Base-by-base conservation (phyloP, 1,139 yeast genomes). In the Pichia cactophila region DNA sequence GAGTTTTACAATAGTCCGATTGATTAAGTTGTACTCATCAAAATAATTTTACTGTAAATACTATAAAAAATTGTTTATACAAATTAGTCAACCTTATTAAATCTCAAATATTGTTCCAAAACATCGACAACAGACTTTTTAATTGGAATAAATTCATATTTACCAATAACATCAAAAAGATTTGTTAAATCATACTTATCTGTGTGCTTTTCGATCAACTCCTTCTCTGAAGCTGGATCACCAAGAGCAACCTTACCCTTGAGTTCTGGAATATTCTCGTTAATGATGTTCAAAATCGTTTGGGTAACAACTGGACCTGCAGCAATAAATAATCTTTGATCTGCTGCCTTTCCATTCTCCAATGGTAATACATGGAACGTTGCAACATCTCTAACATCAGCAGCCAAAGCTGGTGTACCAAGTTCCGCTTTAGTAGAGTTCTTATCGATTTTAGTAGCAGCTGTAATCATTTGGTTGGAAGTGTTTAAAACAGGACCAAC, bases 321-420 rank as follows among this genome's bases (percentile, higher is more conserved):
- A 35, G 68, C 61, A 55, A 73, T 61, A 48, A 74, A 69, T 50
- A 71, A 66, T 44, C 83, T 68, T 57, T 71, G 66, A 33, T 69
- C 68, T 8, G 63, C 64, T 5, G 69, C 60, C 1, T 60, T 50
- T 8, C 54, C 61, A 28, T 63, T 57, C 46, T 69, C 70, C 20
- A 72, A 54, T 0, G 76, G 73, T 4, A 64, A 59, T 29, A 72
- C 59, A 49, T 73, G 77, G 9, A 72, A 65, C 40, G 56, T 55
- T 12, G 77, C 76, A 36, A 70, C 74, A 54, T 73, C 77, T 53
- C 75, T 66, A 9, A 72, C 77, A 50, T 73, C 75, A 42, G 64
- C 58, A 33, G 55, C 61, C 7, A 69, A 61, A 16, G 69, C 70
- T 38, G 41, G 48, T 43, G 59, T 60, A 0, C 48, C 45, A 7